These are phyloP conservation scores for Alternaria panax DNA, from an alignment of 2,329 filamentous ascomycete species.

Conservation along the genomic window DNA sequence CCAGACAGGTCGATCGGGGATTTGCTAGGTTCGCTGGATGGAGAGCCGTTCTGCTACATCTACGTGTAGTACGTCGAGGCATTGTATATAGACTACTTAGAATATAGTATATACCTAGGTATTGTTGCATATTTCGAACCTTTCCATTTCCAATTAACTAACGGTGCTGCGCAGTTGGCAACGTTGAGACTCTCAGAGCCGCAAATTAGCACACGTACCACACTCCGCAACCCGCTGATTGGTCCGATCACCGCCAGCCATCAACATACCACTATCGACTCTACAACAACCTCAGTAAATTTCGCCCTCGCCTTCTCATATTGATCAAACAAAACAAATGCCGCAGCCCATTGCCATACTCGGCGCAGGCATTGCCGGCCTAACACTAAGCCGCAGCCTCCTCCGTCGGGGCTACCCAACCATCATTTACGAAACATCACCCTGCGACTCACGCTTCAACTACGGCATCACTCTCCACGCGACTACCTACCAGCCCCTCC, in stretches of 20 bases:
- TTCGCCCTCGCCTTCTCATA: not conserved
- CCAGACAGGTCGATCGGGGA: conserved; percentile 45
- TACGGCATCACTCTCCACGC: conserved; percentile 53
- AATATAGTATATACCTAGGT: not conserved
- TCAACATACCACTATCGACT: not conserved
- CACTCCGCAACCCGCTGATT: not conserved
- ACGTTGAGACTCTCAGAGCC: not conserved
- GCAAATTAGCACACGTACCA: not conserved
- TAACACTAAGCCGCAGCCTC: conserved; percentile 51
- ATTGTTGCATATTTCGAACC: not conserved
- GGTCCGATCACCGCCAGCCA: not conserved
- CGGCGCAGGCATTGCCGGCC: conserved; percentile 56
- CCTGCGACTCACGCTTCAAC: conserved; percentile 34
- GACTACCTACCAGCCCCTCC: conserved; percentile 41
- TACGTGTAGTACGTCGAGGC: conserved; percentile 38
- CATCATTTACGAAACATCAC: conserved; percentile 46
- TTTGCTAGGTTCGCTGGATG: conserved; percentile 51
- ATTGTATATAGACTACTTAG: not conserved
- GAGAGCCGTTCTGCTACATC: conserved; percentile 55
- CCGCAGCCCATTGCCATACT: conserved; percentile 42
- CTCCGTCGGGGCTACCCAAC: conserved; percentile 39
- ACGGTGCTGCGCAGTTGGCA: not conserved
- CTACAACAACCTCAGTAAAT: not conserved
- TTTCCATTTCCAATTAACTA: not conserved
- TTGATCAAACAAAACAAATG: not conserved